A percentile compares a stretch with the other conserved stretches of the same genome.
These are phyloP conservation scores for Cordyceps militaris DNA, from an alignment of 2,329 filamentous ascomycete species.

Conservation along the genomic window DNA sequence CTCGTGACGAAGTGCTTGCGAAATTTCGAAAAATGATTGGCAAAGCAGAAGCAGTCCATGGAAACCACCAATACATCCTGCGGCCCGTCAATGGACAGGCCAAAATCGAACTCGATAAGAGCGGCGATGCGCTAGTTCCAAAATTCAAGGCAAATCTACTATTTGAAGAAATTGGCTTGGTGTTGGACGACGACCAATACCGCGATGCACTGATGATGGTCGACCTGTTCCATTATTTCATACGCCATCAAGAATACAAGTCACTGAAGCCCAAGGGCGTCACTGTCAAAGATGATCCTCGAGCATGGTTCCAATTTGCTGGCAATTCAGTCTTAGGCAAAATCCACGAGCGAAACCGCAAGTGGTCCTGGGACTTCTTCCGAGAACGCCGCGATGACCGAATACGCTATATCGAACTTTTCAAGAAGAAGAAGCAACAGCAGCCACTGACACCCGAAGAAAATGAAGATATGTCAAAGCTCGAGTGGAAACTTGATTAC, in stretches of 20 bases:
- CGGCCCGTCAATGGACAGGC: slow-evolving; percentile 94
- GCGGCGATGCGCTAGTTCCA: slow-evolving; percentile 67
- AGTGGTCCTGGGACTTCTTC: slow-evolving; percentile 96
- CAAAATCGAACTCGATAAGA: slow-evolving; percentile 92
- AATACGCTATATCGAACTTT: slow-evolving; percentile 80
- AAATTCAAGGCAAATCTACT: slow-evolving; percentile 86
- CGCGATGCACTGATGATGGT: slow-evolving; percentile 97
- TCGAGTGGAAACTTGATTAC: slow-evolving; percentile 86
- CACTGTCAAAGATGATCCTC: slow-evolving; percentile 79
- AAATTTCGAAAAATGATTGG: slow-evolving; percentile 75
- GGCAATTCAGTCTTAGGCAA: slow-evolving; percentile 83
- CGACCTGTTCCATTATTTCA: slow-evolving; percentile 96
- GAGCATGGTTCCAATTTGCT: slow-evolving; percentile 88
- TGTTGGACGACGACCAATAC: slow-evolving; percentile 97
- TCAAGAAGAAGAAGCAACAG: slow-evolving; percentile 85
- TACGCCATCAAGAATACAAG: slow-evolving; percentile 95
- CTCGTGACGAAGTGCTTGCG: slow-evolving; percentile 69
- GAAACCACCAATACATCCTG: slow-evolving; percentile 82
- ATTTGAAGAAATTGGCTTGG: slow-evolving; percentile 95
- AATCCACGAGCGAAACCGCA: slow-evolving; percentile 87
- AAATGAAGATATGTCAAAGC: slow-evolving; percentile 59
- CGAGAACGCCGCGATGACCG: slow-evolving; percentile 87
- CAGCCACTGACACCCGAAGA: slow-evolving; percentile 66
- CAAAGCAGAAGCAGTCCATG: slow-evolving; percentile 51
- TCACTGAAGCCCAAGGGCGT: slow-evolving; percentile 78